Evolutionary conservation across 208 protist species (phyloP), one percentile per base, ranked within the genome.

Genomic region (Leishmania aethiopica): DNA sequence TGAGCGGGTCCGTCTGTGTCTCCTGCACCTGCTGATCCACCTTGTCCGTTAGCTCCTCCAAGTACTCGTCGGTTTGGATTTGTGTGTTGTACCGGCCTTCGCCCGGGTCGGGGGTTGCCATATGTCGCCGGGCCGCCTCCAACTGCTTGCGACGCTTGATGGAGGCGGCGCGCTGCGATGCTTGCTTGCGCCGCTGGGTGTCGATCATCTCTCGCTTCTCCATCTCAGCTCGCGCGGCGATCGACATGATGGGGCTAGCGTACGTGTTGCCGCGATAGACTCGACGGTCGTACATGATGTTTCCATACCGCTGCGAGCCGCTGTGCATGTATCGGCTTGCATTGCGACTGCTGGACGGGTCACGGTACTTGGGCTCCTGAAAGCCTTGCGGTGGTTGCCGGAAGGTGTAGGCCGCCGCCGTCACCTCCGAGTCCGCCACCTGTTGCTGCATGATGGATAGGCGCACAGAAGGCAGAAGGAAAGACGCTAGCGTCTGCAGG

Each of bases 201-300:
- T 88, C 79, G 71, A 94, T 86, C 81, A 88, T 92, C 81, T 96
- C 89, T 8, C 86, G 78, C 82, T 93, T 86, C 82, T 95, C 90
- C 73, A 91, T 78, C 79, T 99, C 93, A 2, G 88, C 88, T 10
- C 91, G 86, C 4, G 92, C 91, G 47, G 89, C 89, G 72, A 84
- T 87, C 1, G 96, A 98, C 81, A 98, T 93, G 55, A 98, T 90
- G 40, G 96, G 90, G 62, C 88, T 90, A 35, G 96, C 96, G 80
- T 99, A 99, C 25, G 98, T 99, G 91, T 97, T 99, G 55, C 98
- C 97, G 73, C 97, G 92, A 82, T 98, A 97, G 19, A 99, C 97
- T 35, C 98, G 95, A 42, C 94, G 91, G 90, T 99, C 97, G 82
- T 96, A 96, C 97, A 99, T 99, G 81, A 99, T 98, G 84, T 99